Conservation (phyloP, 2,329 filamentous ascomycete species). For the Talaromyces funiculosus region DNA sequence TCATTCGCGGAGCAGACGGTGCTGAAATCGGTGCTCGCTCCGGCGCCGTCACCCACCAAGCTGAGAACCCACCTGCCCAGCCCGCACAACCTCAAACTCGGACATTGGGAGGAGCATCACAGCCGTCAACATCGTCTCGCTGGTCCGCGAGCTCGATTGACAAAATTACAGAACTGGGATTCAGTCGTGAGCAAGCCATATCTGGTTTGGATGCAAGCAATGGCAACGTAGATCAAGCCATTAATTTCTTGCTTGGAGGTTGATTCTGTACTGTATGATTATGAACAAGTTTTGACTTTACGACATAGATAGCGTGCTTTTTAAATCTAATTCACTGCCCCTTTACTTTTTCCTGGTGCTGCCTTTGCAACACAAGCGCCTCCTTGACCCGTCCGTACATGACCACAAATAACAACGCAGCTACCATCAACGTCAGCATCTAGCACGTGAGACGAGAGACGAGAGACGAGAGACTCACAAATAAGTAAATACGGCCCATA, state of each 20-base stretch:
- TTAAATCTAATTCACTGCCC: constrained; percentile 3
- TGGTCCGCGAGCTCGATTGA: constrained; percentile 63
- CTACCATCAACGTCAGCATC: constrained; percentile 12
- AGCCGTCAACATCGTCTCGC: constrained; percentile 25
- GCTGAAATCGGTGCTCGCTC: constrained; percentile 79
- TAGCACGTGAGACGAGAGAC: not conserved
- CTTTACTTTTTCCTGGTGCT: not conserved
- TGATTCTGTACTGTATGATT: constrained; percentile 5
- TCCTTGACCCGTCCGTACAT: constrained; percentile 10
- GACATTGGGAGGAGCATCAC: constrained; percentile 18
- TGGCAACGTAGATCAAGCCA: constrained; percentile 85
- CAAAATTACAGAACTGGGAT: constrained; percentile 71
- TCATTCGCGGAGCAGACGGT: constrained; percentile 77
- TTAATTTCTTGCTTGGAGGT: constrained; percentile 57
- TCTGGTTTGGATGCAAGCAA: constrained; percentile 74
- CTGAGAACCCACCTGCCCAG: constrained; percentile 14
- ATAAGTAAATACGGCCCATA: constrained; percentile 55
- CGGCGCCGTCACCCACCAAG: constrained; percentile 54
- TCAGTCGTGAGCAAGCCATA: constrained; percentile 68
- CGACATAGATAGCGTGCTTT: not conserved
- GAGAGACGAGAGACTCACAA: constrained; percentile 38
- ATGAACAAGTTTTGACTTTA: not conserved
- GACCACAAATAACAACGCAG: not conserved
- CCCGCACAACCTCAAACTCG: constrained; percentile 11
- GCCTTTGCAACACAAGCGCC: constrained; percentile 6